These are phyloP conservation scores for Trametes hirsuta DNA, from an alignment of 1,284 basidiomycete genomes.

Conservation along the genomic window DNA sequence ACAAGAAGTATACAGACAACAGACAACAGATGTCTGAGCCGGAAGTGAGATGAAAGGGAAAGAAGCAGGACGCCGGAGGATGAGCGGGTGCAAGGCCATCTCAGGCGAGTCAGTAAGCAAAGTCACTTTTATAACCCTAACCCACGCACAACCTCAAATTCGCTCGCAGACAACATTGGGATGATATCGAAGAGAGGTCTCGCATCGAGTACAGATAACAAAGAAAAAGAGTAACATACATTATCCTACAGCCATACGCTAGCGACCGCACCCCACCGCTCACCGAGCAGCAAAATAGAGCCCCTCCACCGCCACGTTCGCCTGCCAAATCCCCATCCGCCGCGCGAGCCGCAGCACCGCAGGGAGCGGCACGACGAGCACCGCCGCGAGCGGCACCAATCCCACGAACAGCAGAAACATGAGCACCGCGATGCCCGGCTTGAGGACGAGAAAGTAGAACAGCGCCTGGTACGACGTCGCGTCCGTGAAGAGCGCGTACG, in stretches of 20 bases:
- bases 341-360: conserved; percentile 64
- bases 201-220: conserved; percentile 1
- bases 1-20: background rate
- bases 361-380: conserved; percentile 67
- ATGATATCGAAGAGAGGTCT: background rate
- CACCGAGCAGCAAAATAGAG: conserved; percentile 46
- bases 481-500: conserved; percentile 82
- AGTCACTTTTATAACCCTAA: conserved; percentile 19
- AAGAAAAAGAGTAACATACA: conserved; percentile 6
- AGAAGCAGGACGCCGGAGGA: background rate
- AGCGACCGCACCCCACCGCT: conserved; percentile 1
- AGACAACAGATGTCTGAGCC: conserved; percentile 16
- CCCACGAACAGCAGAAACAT: conserved; percentile 58
- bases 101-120: conserved; percentile 8
- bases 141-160: background rate
- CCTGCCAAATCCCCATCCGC: conserved; percentile 76
- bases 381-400: conserved; percentile 58
- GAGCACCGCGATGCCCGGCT: conserved; percentile 75
- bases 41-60: conserved; percentile 12
- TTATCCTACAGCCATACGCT: conserved; percentile 13
- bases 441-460: conserved; percentile 85
- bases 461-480: conserved; percentile 78
- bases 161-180: background rate
- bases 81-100: background rate
- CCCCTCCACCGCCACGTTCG: conserved; percentile 77